Percentiles rank a stretch among this genome's conserved stretches.
These are phyloP conservation scores for Phytopythium vexans DNA, from an alignment of 352 stramenopile genomes.

Conservation along the genomic window DNA sequence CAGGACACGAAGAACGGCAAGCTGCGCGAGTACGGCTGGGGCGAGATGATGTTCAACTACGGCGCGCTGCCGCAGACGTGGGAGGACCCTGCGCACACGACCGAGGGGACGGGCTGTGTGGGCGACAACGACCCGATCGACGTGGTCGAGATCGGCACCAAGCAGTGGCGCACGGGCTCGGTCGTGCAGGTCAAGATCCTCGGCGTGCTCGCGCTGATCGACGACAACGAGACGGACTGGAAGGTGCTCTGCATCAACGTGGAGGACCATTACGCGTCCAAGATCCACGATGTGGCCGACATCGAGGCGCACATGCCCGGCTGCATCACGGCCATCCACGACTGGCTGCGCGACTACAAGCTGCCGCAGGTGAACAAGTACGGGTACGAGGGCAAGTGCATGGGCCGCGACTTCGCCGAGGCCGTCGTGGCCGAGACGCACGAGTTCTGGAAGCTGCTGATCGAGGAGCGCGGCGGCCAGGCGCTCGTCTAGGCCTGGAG, in stretches of 20 bases:
- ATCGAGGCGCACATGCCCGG: constrained; percentile 95
- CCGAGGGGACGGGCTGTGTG: constrained; percentile 74
- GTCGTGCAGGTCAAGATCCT: constrained; percentile 97
- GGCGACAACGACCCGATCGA: constrained; percentile 99
- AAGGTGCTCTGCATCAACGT: constrained; percentile 98
- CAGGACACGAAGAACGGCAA: constrained; percentile 99
- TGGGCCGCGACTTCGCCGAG: constrained; percentile 88
- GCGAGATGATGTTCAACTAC: constrained; percentile 99
- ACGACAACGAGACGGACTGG: constrained; percentile 99
- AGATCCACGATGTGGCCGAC: constrained; percentile 98
- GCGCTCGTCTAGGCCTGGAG: constrained; percentile 56
- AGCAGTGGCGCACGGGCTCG: constrained; percentile 89
- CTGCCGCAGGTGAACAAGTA: constrained; percentile 99
- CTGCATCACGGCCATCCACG: constrained; percentile 90
- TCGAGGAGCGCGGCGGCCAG: constrained; percentile 79
- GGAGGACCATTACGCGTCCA: constrained; percentile 94
- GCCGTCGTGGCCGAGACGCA: constrained; percentile 82
- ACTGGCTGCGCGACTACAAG: constrained; percentile 99
- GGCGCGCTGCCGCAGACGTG: constrained; percentile 98
- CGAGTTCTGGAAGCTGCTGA: constrained; percentile 90
- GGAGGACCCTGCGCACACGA: constrained; percentile 95
- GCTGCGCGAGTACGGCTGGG: constrained; percentile 95
- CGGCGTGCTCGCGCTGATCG: constrained; percentile 98
- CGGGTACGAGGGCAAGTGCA: constrained; percentile 97
- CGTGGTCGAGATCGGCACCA: constrained; percentile 97